phyloP scores from a whole-genome alignment of 306 rosid genomes.

The Medicago truncatula region MtrunA17r5.0-ANR NC_053043.1:48053001-48053500 shows the following conservation, averaged over 20 bases:
- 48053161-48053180: not conserved
- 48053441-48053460: slow-evolving; percentile 87
- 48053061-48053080: not conserved
- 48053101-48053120: slow-evolving; percentile 26
- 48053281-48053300: slow-evolving; percentile 28
- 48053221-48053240: slow-evolving; percentile 33
- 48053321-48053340: slow-evolving; percentile 31
- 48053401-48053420: slow-evolving; percentile 29
- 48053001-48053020: not conserved
- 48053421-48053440: slow-evolving; percentile 60
- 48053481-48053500: slow-evolving; percentile 55
- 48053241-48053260: slow-evolving; percentile 33
- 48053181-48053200: not conserved
- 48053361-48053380: slow-evolving; percentile 38
- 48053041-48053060: slow-evolving; percentile 13
- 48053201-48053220: slow-evolving; percentile 43
- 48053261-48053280: slow-evolving; percentile 20
- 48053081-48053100: slow-evolving; percentile 2
- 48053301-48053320: slow-evolving; percentile 27
- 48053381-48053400: slow-evolving; percentile 35
- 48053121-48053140: slow-evolving; percentile 14
- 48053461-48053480: slow-evolving; percentile 91
- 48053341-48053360: slow-evolving; percentile 20
- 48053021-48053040: not conserved
- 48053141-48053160: slow-evolving; percentile 10